phyloP scores from a whole-genome alignment of 2,329 filamentous ascomycete species.

The Aureobasidium sp. region DNA sequence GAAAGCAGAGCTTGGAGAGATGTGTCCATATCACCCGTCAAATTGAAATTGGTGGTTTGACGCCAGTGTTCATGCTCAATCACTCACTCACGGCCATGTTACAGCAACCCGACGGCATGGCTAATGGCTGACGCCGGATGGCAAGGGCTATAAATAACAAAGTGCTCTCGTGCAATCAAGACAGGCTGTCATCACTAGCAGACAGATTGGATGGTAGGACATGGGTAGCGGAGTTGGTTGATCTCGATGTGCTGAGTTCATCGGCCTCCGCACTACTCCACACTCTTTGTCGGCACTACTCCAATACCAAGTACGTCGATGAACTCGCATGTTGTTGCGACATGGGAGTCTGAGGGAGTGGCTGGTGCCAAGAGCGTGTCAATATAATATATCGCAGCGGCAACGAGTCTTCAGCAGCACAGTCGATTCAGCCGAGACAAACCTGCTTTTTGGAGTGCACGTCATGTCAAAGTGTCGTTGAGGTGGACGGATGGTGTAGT shows the following conservation, averaged over 20 bases:
- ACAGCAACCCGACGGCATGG: not conserved
- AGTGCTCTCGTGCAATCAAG: conserved; percentile 6
- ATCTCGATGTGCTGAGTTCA: not conserved
- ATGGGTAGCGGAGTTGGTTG: not conserved
- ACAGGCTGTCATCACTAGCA: not conserved
- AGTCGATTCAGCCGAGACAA: not conserved
- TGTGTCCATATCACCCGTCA: not conserved
- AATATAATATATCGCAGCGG: conserved; percentile 2
- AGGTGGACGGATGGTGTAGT: not conserved
- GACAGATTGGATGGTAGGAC: conserved; percentile 2
- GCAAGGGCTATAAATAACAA: conserved; percentile 11
- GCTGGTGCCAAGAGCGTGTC: not conserved
- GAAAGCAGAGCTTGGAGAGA: not conserved
- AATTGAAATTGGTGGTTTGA: too few species aligned
- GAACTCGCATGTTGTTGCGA: not conserved
- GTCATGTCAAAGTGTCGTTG: conserved; percentile 2
- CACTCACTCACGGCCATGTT: not conserved
- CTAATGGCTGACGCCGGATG: not conserved
- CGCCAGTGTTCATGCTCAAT: too few species aligned
- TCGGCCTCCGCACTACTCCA: conserved; percentile 14
- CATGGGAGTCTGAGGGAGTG: not conserved
- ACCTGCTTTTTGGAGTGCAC: conserved; percentile 9
- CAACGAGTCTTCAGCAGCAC: not conserved
- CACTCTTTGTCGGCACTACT: not conserved
- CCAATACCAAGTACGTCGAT: not conserved